A percentile compares a stretch with the other conserved stretches of the same genome.
Conservation (phyloP, 164 flowering plant genomes). For the Macadamia integrifolia region DNA sequence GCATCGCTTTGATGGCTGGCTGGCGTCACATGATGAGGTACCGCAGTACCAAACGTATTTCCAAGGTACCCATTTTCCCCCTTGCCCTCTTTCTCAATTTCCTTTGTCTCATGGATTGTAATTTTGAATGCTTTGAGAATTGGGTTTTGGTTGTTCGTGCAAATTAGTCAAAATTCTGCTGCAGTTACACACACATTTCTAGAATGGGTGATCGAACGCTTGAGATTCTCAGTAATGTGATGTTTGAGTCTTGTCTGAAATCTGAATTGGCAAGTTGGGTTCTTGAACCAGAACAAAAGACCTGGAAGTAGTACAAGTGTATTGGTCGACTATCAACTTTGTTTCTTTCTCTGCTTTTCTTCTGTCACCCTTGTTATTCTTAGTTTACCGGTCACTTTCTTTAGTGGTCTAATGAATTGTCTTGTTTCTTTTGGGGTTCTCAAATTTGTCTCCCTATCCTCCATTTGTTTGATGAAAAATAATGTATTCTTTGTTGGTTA, state of each 20-base stretch:
- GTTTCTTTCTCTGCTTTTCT: neutral
- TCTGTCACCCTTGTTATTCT: neutral
- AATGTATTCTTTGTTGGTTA: too few relatives aligned
- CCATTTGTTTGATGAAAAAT: too few relatives aligned
- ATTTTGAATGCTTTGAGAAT: neutral
- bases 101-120: neutral
- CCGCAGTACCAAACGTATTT: slow-evolving; percentile 60
- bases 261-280: too few relatives aligned
- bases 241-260: too few relatives aligned
- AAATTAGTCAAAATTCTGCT: neutral
- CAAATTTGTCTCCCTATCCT: too few relatives aligned
- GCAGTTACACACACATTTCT: too few relatives aligned
- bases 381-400: neutral
- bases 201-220: too few relatives aligned
- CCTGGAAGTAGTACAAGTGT: too few relatives aligned
- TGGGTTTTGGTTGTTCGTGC: neutral
- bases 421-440: too few relatives aligned
- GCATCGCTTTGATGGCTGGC: slow-evolving; percentile 86
- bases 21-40: slow-evolving; percentile 82
- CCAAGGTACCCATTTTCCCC: slow-evolving; percentile 48
- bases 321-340: neutral
- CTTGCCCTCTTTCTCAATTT: neutral
- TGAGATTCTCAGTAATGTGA: too few relatives aligned
- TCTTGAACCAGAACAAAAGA: too few relatives aligned
- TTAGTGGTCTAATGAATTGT: too few relatives aligned